Conservation (phyloP, 305 asterid genomes). For the Solanum hybrid region DNA sequence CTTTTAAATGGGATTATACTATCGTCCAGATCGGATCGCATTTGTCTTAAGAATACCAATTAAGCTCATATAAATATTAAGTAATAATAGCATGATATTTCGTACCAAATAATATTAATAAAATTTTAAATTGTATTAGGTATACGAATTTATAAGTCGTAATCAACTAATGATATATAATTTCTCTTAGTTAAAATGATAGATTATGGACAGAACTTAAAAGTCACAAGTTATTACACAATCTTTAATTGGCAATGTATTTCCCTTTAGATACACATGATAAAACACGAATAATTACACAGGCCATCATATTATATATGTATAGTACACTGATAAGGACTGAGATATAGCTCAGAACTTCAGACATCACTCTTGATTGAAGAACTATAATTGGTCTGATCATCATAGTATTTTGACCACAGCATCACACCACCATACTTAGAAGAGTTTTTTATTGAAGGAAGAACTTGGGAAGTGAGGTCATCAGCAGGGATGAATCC, state of each 20-base stretch:
- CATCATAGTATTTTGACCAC: slow-evolving; percentile 9
- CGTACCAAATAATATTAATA: neutral
- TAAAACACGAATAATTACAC: neutral
- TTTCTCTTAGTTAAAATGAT: neutral
- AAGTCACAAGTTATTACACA: neutral
- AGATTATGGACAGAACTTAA: neutral
- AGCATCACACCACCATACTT: slow-evolving; percentile 16
- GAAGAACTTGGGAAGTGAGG: slow-evolving; percentile 2
- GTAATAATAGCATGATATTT: neutral
- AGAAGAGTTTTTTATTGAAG: neutral
- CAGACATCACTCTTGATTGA: slow-evolving; percentile 2
- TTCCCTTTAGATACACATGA: neutral
- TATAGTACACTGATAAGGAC: neutral
- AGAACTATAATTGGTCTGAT: slow-evolving; percentile 8
- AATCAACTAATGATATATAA: neutral
- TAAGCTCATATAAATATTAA: neutral
- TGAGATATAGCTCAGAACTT: neutral
- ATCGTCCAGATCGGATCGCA: neutral
- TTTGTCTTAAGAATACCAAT: too few species aligned
- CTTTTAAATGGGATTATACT: neutral
- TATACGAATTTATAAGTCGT: neutral
- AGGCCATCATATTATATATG: neutral
- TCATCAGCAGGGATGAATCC: slow-evolving; percentile 8
- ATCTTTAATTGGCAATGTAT: neutral
- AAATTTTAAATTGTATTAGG: neutral